These are phyloP conservation scores for Coemansia reversa DNA, from an alignment of 192 early-diverging fungal genomes.

Conservation along the genomic window DNA sequence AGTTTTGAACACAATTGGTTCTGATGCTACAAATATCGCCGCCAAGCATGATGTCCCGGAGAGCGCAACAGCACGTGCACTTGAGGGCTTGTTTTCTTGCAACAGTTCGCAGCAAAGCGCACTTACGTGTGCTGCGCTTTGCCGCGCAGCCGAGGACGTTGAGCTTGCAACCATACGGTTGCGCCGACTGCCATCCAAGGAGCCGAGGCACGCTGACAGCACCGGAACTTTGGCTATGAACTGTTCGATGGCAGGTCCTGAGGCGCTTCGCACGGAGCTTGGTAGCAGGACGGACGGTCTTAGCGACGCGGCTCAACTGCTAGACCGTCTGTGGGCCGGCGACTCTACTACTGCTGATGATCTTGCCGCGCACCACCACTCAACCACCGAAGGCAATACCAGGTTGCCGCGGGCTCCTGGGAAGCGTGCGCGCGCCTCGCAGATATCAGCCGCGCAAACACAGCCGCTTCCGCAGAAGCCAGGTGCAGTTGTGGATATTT, in stretches of 20 bases:
- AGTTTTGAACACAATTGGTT: background rate
- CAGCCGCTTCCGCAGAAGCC: background rate
- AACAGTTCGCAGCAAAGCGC: background rate
- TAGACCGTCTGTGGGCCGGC: slow-evolving; percentile 11
- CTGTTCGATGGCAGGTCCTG: background rate
- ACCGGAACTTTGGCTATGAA: background rate
- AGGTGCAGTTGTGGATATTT: background rate
- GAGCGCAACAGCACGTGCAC: background rate
- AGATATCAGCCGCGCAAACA: background rate
- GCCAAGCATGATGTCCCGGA: background rate
- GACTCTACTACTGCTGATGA: background rate
- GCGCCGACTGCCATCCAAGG: background rate
- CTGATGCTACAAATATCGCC: background rate
- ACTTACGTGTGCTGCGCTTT: background rate
- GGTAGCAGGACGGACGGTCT: background rate
- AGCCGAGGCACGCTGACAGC: background rate
- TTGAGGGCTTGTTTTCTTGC: slow-evolving; percentile 6
- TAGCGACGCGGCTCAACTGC: slow-evolving; percentile 6
- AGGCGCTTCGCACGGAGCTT: background rate
- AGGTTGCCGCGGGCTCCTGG: background rate
- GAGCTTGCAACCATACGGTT: slow-evolving; percentile 10
- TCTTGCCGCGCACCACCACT: background rate
- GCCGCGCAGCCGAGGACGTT: slow-evolving; percentile 16
- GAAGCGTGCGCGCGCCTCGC: background rate
- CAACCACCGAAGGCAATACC: background rate